Base-by-base conservation (phyloP, 2,329 filamentous ascomycete genomes). In the Botryosphaeria agaves region DNA sequence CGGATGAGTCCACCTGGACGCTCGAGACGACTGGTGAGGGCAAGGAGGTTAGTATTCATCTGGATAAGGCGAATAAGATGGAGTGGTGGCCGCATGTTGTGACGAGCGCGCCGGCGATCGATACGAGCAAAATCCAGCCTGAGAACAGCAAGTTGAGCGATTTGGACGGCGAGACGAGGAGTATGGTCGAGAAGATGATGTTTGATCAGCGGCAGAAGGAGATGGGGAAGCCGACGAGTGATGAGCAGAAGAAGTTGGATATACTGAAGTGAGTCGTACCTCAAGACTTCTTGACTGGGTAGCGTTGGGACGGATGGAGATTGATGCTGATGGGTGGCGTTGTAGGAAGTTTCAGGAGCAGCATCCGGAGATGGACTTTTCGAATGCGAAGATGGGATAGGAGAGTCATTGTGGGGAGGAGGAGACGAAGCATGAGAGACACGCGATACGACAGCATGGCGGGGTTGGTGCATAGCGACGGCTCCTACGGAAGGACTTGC, bases 171-270 rank as follows among this genome's bases (percentile, higher is more conserved):
- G 80, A 92, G 65, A 98, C 89, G 32, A 71, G 89, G 39, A 71
- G 75, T 35, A 95, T 98, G 87, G 89, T 98, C 26, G 89, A 98
- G 72, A 98, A 98, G 72, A 98, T 98, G 89, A 98, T 98, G 89
- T 98, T 70, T 47, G 89, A 98, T 61, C 89, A 98, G 66, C 68
- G 80, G 41, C 85, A 95, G 62, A 98, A 98, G 72, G 85, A 95
- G 62, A 63, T 69, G 55, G 89, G 89, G 4, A 68, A 78, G 55
- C 82, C 84, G 28, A 84, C 77, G 8, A 92, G 82, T 41, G 89
- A 95, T 42, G 89, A 98, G 62, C 76, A 92, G 67, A 82, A 85
- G 66, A 95, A 95, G 69, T 58, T 74, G 49, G 87, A 98, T 33
- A 76, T 98, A 45, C 59, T 98, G 50, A 79, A 81, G n/a, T n/a